Percentiles rank a stretch among this genome's conserved stretches.
These are phyloP conservation scores for Multifurca ochricompacta DNA, from an alignment of 768 basidiomycete genomes.

Conservation along the genomic window DNA sequence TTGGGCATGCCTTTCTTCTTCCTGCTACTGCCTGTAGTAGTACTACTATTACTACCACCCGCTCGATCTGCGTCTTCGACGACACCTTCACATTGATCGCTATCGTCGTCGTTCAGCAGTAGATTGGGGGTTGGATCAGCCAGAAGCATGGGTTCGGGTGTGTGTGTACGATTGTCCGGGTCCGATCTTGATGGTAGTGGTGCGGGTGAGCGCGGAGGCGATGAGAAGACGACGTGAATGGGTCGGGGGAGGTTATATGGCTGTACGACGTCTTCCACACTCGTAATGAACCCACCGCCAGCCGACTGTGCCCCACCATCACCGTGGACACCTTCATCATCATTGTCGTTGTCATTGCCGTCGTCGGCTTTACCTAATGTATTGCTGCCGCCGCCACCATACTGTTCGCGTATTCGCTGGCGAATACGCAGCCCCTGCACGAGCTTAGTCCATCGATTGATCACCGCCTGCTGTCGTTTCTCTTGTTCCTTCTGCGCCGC, in stretches of 20 bases:
- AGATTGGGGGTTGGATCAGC: constrained; percentile 5
- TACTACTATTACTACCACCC: no score
- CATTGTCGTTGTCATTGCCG: background rate
- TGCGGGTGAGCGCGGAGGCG: constrained; percentile 16
- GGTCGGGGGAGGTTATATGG: constrained; percentile 64
- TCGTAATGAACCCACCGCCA: constrained; percentile 55
- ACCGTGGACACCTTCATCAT: background rate
- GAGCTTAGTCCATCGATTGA: constrained; percentile 85
- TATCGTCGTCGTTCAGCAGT: constrained; percentile 23
- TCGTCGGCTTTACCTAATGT: no score
- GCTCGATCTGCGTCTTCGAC: background rate
- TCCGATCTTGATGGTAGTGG: no score
- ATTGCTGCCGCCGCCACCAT: constrained; percentile 37
- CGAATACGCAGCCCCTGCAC: constrained; percentile 85
- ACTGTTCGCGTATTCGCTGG: constrained; percentile 73
- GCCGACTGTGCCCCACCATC: background rate
- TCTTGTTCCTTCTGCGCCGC: constrained; percentile 67
- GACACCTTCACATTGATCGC: constrained; percentile 24
- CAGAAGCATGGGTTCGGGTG: constrained; percentile 11
- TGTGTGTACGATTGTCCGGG: constrained; percentile 10
- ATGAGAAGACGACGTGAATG: constrained; percentile 26
- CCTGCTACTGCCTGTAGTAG: no score
- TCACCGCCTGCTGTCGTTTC: constrained; percentile 69
- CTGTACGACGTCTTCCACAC: constrained; percentile 65
- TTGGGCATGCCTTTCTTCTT: no score